These are phyloP conservation scores for Pleurotus eryngii DNA, from an alignment of 768 basidiomycete species.

Conservation along the genomic window DNA sequence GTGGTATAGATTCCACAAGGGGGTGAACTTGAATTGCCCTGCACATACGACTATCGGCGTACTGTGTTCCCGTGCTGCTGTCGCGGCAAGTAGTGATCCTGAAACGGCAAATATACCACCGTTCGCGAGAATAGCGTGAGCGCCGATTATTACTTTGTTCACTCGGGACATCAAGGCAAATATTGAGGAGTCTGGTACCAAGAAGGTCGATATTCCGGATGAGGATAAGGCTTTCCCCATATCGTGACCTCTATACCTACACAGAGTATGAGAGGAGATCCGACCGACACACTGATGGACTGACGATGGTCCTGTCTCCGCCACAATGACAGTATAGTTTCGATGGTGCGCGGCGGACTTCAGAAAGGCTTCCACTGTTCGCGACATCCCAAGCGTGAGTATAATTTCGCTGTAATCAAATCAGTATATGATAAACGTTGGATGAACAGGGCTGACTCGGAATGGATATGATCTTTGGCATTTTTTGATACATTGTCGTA, in stretches of 20 bases:
- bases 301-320: constrained; percentile 92
- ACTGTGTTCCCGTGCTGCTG: constrained; percentile 85
- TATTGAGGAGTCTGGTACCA: constrained; percentile 94
- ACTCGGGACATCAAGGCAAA: constrained; percentile 96
- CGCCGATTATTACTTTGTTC: constrained; percentile 93
- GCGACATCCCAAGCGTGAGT: constrained; percentile 89
- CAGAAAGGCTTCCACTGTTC: constrained; percentile 90
- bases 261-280: constrained; percentile 5
- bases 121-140: constrained; percentile 94
- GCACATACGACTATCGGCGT: constrained; percentile 92
- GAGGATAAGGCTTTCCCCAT: constrained; percentile 82
- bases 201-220: constrained; percentile 88
- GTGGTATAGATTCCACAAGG: constrained; percentile 84
- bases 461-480: constrained; percentile 94
- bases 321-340: constrained; percentile 94
- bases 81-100: constrained; percentile 80
- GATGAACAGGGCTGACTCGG: constrained; percentile 65
- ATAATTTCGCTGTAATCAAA: constrained; percentile 76
- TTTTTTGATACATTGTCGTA: constrained; percentile 94
- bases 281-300: constrained; percentile 30
- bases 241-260: constrained; percentile 78
- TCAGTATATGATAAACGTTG: background rate
- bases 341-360: constrained; percentile 86
- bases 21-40: constrained; percentile 96
- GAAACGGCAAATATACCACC: constrained; percentile 92